Base-by-base conservation (phyloP, 1,139 yeast genomes). In the Trichomonascaceae sp. region DNA sequence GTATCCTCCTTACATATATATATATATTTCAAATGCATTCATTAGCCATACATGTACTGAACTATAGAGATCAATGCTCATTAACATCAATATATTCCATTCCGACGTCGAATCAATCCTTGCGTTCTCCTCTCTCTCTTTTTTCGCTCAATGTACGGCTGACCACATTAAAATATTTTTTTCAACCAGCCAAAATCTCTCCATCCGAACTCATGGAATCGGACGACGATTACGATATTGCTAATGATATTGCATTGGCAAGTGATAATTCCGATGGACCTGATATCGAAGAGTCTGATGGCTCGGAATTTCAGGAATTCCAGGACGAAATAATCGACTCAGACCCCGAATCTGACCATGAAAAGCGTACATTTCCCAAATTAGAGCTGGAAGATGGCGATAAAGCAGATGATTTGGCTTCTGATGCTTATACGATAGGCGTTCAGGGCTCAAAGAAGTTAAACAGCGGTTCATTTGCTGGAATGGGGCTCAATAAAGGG, bases 401-500 rank as follows among this genome's bases (percentile, higher is more conserved):
- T 56, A 79, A 74, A 13, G 76, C 70, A 4, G 71, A 67, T 1
- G 73, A 69, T 3, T 69, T 72, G n/a, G 74, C 76, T 15, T 80
- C 78, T 41, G 81, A 79, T 43, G 82, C 78, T 52, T 73, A 80
- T 49, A 77, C 76, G 58, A 77, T 74, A 56, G 64, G 75, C 57
- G 82, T 79, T 30, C 81, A 82, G 57, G 83, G 84, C 64, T 85
- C 85, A 54, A 88, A 87, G 68, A 82, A 82, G 56, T 60, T 59
- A 36, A 57, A 64, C 17, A 61, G 63, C n/a, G 96, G 96, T 47
- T 80, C 95, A 41, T 91, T 91, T 74, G 89, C 89, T 6, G 86
- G 96, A 46, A 85, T 93, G 74, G 99, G 98, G 1, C 76, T 95
- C 53, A 85, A 96, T 22, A 86, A 85, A 65, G 75, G 79, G 55